Base-by-base conservation (phyloP, 352 stramenopile species). In the Pythium myriotylum region DNA sequence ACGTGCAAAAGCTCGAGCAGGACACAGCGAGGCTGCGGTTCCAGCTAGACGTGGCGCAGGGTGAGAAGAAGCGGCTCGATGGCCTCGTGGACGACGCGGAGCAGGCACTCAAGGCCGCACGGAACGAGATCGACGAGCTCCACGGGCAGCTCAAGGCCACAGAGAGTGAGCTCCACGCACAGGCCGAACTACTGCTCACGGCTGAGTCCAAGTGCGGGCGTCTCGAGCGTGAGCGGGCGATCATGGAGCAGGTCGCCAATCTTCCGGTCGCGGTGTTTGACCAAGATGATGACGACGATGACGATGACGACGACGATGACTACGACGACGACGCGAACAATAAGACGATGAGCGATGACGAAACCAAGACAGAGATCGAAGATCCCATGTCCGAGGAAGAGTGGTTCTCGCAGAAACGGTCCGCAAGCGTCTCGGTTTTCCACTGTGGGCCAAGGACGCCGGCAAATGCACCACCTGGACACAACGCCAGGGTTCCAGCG, bases 201-300 rank as follows among this genome's bases (percentile, higher is more conserved):
- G 76, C 74, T 2, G 73, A 89, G 43, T 76, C 83, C 2, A 84
- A 80, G n/a, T 88, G 74, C 58, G 83, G 70, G 12, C 81, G 84
- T 0, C 48, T 95, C 22, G 75, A 95, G 48, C 82, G 84, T 9
- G 84, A 95, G 54, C 68, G 92, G 1, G 60, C 80, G 50, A 72
- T 94, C 37, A 73, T 95, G 42, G 81, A 93, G 39, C 79, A 92
- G 32, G 80, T 92, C 26, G 85, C 81, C 1, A 91, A 89, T 45
- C 75, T 92, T 29, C 85, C 81, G 16, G 67, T 88, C 12, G 81
- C 84, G 1, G 76, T 89, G 22, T 77, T 88, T 33, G 81, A 93
- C 37, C 51, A 60, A 10, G 84, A 94, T 54, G 72, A 79, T 1
- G 79, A 91, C 54, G 78, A 89, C 45, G 85, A 86, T 43, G 79